Base-by-base conservation (phyloP, 495 filamentous ascomycete species). In the Tuber brumale region DNA sequence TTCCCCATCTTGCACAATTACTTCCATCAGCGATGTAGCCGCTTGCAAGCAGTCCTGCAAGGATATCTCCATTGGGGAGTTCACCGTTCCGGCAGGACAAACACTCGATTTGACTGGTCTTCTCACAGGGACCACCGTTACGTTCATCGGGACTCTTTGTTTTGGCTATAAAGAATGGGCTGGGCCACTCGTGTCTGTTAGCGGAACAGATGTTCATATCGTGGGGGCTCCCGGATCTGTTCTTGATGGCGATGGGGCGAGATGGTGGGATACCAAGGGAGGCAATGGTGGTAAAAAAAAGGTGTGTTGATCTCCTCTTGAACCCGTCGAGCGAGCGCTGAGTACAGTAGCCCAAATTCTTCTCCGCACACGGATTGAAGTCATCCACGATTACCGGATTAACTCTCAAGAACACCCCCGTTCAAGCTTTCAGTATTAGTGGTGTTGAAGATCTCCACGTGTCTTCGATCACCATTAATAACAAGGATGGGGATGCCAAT, bases 401-500 rank as follows among this genome's bases (percentile, higher is more conserved):
- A 27, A 79, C 83, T 43, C 84, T 88, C 74, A 76, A 84, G 69
- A 90, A 92, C 83, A 87, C 88, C 31, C 91, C 90, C 0, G 88
- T 92, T 9, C 91, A 92, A 76, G 85, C 83, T 37, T 87, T 92
- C 82, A 87, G 85, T 75, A 88, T 92, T 73, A 86, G 89, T 82
- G 82, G 84, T 10, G 82, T 70, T 92, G 27, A 81, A 82, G 66
- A 77, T 83, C 57, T 66, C 27, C 8, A 5, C 31, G 10, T 66
- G 27, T 66, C 57, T 35, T 27, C n/a, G 41, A 85, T 91, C 76
- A 89, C 87, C 7, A 87, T 92, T 76, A 88, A 91, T 74, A 89
- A 91, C 85, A 85, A 85, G 3, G 89, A 85, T 23, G 90, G 89
- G 41, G 86, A 89, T 72, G 76, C 73, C 19, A 79, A 81, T 42